These are phyloP conservation scores for Jatropha multifida DNA, from an alignment of 441 rosid genomes.

Conservation along the genomic window DNA sequence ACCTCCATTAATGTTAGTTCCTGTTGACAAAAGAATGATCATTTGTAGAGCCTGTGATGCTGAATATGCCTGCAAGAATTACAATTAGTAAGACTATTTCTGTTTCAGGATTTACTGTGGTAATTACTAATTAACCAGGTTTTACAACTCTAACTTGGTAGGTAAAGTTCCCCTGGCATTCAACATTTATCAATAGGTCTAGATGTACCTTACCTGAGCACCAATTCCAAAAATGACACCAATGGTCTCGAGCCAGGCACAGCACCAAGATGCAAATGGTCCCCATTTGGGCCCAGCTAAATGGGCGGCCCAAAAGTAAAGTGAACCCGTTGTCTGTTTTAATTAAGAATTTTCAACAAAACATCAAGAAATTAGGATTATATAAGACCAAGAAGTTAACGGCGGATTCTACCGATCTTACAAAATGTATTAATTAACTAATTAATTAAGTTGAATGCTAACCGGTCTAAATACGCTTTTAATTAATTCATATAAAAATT, in stretches of 20 bases:
- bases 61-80: slow-evolving; percentile 48
- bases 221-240: slow-evolving; percentile 62
- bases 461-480: neutral
- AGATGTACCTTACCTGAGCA: slow-evolving; percentile 41
- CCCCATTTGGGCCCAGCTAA: slow-evolving; percentile 68
- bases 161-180: too few relatives aligned
- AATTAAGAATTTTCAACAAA: neutral
- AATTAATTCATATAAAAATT: neutral
- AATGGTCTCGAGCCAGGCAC: slow-evolving; percentile 69
- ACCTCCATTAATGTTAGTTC: slow-evolving; percentile 63
- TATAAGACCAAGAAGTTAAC: too few relatives aligned
- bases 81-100: neutral
- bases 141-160: too few relatives aligned
- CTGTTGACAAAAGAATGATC: slow-evolving; percentile 50
- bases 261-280: slow-evolving; percentile 69
- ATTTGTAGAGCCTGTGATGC: slow-evolving; percentile 63
- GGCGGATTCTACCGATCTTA: too few relatives aligned
- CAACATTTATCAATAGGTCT: too few relatives aligned
- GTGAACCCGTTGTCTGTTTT: slow-evolving; percentile 62
- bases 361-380: too few relatives aligned
- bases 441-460: too few relatives aligned
- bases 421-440: too few relatives aligned
- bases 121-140: neutral
- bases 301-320: slow-evolving; percentile 75
- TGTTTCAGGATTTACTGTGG: neutral